phyloP scores from a whole-genome alignment of 2,329 filamentous ascomycete species.

The Trichoderma brevicompactum region DNA sequence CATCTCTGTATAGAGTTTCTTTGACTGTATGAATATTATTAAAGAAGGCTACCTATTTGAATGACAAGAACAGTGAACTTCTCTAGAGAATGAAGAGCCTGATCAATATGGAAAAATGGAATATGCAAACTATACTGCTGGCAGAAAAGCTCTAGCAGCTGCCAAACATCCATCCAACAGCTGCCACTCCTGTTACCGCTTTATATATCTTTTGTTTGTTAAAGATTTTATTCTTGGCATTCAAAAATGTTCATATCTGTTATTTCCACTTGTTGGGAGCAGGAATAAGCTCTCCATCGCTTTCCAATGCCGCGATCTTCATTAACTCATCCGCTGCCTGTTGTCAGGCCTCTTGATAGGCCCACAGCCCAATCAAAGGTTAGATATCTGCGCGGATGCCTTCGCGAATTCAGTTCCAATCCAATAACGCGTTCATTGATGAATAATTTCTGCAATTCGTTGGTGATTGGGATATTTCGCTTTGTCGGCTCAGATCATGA shows the following conservation, averaged over 20 bases:
- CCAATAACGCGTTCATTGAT: background rate
- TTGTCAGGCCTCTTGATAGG: background rate
- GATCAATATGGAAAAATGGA: background rate
- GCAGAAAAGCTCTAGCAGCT: constrained; percentile 5
- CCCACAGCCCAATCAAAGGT: background rate
- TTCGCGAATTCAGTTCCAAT: background rate
- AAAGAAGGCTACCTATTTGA: no score
- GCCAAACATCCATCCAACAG: background rate
- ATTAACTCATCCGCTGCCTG: background rate
- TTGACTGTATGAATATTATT: background rate
- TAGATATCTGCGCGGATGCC: background rate
- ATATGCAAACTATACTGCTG: background rate
- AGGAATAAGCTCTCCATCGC: background rate
- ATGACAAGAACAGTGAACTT: no score
- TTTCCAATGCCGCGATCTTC: background rate
- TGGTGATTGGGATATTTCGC: background rate
- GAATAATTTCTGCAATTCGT: background rate
- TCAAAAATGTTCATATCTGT: background rate
- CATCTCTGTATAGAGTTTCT: background rate
- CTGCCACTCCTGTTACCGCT: background rate
- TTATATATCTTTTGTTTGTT: background rate
- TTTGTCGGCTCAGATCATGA: background rate
- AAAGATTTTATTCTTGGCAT: background rate
- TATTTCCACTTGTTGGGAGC: background rate
- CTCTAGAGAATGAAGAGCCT: background rate